These are phyloP conservation scores for Logfia minima DNA, from an alignment of 129 eudicot species.

Conservation along the genomic window DNA sequence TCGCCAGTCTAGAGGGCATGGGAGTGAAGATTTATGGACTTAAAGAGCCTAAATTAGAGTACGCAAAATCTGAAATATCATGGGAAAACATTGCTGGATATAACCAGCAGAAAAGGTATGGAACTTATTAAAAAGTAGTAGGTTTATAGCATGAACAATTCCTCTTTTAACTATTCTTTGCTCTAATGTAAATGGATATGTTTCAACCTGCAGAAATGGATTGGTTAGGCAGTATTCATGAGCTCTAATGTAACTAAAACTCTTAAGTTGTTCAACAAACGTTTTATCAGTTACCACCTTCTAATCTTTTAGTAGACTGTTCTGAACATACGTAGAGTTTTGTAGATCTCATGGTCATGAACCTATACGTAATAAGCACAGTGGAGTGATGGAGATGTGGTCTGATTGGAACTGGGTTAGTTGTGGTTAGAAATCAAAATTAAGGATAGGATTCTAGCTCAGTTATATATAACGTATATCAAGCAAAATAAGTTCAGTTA, in stretches of 20 bases:
- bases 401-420: neutral
- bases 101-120: conserved; percentile 77
- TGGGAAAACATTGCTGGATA: conserved; percentile 99
- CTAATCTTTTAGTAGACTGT: neutral
- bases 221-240: neutral
- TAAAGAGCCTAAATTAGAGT: conserved; percentile 39
- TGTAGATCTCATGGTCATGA: neutral
- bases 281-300: neutral
- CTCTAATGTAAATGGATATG: neutral
- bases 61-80: conserved; percentile 54
- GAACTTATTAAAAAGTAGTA: conserved; percentile 18
- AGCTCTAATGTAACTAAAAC: neutral
- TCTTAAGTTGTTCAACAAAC: neutral
- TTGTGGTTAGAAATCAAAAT: neutral
- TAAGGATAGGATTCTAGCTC: neutral
- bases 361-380: neutral
- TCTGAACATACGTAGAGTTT: conserved; percentile 1
- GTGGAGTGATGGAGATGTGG: neutral
- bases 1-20: conserved; percentile 79
- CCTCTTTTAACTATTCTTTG: neutral
- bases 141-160: neutral
- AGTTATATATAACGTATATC: neutral
- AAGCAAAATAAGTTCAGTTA: neutral
- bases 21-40: conserved; percentile 84
- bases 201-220: conserved; percentile 11